Base-by-base conservation (phyloP, 2,329 filamentous ascomycete species). In the Aspergillus alliaceus region DNA sequence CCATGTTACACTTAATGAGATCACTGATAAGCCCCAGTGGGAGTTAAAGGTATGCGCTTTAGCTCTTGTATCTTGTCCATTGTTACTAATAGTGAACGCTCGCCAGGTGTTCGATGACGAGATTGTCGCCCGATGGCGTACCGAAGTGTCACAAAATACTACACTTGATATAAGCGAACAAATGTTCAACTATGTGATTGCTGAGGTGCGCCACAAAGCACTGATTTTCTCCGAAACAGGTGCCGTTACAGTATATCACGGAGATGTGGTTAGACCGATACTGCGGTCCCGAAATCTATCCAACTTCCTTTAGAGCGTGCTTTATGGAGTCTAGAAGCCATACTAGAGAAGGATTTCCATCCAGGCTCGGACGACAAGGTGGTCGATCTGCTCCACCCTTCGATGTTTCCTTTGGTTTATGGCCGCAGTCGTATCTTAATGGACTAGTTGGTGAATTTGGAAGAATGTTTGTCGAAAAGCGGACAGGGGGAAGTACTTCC, bases 371-470 rank as follows among this genome's bases (percentile, higher is more conserved):
- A 84, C 27, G 69, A 75, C 0, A 81, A 81, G 57, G 85, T 90
- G 0, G 78, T 88, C 1, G 82, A 90, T 66, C 73, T 90, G 0
- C 81, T 90, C 2, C 83, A 90, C 59, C 87, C 87, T 0, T 90
- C 86, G 0, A 59, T 74, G 3, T 75, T 69, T 51, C 72, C 73
- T 0, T 49, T 76, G 1, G 56, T 75, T 6, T 75, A 70, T 56
- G 68, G 69, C 3, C 55, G 51, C 4, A 70, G 58, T 71, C 14
- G 54, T 75, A 1, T 57, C 51, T 6, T n/a, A n/a, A n/a, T n/a
- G n/a, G 61, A 67, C 8, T 35, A 31, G 6, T 14, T 52, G 5
- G 59, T 71, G 3, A 56, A 48, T 3, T 47, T 71, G 1, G 53
- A 69, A 20, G 60, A 75, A 31, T 72, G 67, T 32, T 42, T 68